Conservation (phyloP, 73 alveolate species). For the Blepharisma japonicum region DNA sequence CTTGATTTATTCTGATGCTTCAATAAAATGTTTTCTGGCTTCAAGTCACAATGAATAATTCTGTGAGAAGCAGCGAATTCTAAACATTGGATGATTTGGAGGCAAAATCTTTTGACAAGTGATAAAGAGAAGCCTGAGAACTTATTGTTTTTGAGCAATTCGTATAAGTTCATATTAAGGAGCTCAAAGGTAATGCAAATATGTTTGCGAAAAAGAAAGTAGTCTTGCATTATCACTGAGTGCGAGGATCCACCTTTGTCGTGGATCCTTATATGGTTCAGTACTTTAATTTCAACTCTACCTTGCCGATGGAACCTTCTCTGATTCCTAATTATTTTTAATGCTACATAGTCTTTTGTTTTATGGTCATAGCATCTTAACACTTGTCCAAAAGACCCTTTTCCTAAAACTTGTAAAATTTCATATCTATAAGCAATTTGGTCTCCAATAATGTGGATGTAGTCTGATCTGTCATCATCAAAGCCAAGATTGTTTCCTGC, state of each 20-base stretch:
- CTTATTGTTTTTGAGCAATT: slow-evolving; percentile 67
- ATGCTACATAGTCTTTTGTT: background rate
- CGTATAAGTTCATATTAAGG: slow-evolving; percentile 72
- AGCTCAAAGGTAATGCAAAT: slow-evolving; percentile 75
- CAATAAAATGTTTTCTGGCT: slow-evolving; percentile 89
- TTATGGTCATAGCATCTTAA: slow-evolving; percentile 22
- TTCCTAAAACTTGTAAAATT: slow-evolving; percentile 17
- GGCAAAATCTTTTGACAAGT: slow-evolving; percentile 76
- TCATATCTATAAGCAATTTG: slow-evolving; percentile 31
- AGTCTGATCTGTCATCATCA: slow-evolving; percentile 30
- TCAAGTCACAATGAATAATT: slow-evolving; percentile 88
- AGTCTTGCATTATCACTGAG: slow-evolving; percentile 59
- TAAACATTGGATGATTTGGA: slow-evolving; percentile 70
- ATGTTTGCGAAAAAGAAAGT: slow-evolving; percentile 64
- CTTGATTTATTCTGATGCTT: slow-evolving; percentile 58
- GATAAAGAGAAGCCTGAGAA: slow-evolving; percentile 67
- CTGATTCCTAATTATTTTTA: slow-evolving; percentile 25
- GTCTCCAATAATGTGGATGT: slow-evolving; percentile 13
- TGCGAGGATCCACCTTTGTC: slow-evolving; percentile 41
- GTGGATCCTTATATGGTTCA: slow-evolving; percentile 41
- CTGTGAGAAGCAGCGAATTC: slow-evolving; percentile 53
- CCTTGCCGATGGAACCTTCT: slow-evolving; percentile 25
- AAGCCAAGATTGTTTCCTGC: background rate
- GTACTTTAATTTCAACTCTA: slow-evolving; percentile 4
- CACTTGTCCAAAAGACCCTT: slow-evolving; percentile 29